phyloP scores from a whole-genome alignment of 73 alveolate genomes.

The Paramecium bursaria region DNA sequence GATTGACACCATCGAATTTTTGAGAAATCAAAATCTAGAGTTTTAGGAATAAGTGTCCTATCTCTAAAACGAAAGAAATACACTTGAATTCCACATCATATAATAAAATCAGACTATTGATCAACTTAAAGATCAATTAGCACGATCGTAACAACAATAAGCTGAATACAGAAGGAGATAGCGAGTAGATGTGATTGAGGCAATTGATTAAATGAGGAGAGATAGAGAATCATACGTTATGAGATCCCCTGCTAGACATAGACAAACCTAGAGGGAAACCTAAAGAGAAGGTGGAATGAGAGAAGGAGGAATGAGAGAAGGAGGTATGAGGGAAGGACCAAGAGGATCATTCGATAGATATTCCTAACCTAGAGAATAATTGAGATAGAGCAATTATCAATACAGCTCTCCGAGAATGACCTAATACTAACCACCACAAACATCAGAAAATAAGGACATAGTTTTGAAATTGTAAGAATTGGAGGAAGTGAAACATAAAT shows the following conservation, averaged over 20 bases:
- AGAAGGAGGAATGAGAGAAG: slow-evolving; percentile 43
- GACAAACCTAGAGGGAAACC: no score
- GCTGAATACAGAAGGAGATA: slow-evolving; percentile 37
- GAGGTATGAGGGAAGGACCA: slow-evolving; percentile 40
- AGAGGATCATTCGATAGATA: slow-evolving; percentile 51
- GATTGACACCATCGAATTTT: slow-evolving; percentile 29
- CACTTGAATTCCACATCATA: background rate
- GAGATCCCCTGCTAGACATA: no score
- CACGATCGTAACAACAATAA: slow-evolving; percentile 21
- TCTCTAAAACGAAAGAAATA: slow-evolving; percentile 19
- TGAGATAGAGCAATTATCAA: background rate
- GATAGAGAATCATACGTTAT: no score
- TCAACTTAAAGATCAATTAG: slow-evolving; percentile 3
- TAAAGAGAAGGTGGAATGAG: slow-evolving; percentile 6
- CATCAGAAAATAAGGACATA: slow-evolving; percentile 28
- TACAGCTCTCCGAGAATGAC: background rate
- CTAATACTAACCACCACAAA: no score
- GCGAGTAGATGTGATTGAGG: slow-evolving; percentile 45
- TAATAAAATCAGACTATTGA: slow-evolving; percentile 20
- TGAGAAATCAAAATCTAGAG: slow-evolving; percentile 31
- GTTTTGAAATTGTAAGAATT: slow-evolving; percentile 31
- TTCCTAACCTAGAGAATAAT: background rate
- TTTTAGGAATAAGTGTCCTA: slow-evolving; percentile 6
- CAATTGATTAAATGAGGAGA: slow-evolving; percentile 56
- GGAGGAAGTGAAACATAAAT: slow-evolving; percentile 44